phyloP scores from a whole-genome alignment of 164 flowering plant genomes.

The Houttuynia cordata region DNA sequence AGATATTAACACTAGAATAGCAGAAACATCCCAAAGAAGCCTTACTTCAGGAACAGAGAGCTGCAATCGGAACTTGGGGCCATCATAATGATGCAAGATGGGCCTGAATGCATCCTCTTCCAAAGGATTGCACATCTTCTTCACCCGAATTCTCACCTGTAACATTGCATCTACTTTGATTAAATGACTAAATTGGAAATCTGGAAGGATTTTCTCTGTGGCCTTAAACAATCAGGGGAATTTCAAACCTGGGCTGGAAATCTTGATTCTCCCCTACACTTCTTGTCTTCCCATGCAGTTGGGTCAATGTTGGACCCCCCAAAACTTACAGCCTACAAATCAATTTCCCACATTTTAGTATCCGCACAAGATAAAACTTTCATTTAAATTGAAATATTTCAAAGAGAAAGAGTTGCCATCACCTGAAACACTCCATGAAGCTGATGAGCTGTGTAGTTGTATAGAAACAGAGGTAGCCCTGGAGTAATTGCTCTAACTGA shows the following conservation, averaged over 20 bases:
- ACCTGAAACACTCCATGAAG: conserved; percentile 97
- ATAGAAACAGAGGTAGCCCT: conserved; percentile 49
- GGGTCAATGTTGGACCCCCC: conserved; percentile 33
- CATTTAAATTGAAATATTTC: background rate
- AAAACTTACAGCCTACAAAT: conserved; percentile 46
- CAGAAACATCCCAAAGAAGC: background rate
- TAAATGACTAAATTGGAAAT: background rate
- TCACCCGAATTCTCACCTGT: conserved; percentile 56
- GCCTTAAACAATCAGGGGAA: background rate
- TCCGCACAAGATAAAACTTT: background rate
- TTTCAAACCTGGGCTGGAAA: conserved; percentile 17
- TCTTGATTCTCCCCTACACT: conserved; percentile 26
- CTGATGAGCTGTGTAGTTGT: conserved; percentile 93
- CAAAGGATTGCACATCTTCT: conserved; percentile 60
- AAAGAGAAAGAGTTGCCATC: background rate
- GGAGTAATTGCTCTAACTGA: conserved; percentile 35
- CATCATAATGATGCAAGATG: conserved; percentile 31
- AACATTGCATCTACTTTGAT: background rate
- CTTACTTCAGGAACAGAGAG: conserved; percentile 78
- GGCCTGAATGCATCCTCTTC: conserved; percentile 89
- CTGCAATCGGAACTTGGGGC: conserved; percentile 83
- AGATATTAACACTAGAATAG: background rate
- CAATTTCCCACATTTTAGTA: background rate
- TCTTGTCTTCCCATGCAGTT: conserved; percentile 39
- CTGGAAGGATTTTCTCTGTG: too few relatives aligned